Base-by-base conservation (phyloP, 2,329 filamentous ascomycete genomes). In the Diaporthe ilicicola region DNA sequence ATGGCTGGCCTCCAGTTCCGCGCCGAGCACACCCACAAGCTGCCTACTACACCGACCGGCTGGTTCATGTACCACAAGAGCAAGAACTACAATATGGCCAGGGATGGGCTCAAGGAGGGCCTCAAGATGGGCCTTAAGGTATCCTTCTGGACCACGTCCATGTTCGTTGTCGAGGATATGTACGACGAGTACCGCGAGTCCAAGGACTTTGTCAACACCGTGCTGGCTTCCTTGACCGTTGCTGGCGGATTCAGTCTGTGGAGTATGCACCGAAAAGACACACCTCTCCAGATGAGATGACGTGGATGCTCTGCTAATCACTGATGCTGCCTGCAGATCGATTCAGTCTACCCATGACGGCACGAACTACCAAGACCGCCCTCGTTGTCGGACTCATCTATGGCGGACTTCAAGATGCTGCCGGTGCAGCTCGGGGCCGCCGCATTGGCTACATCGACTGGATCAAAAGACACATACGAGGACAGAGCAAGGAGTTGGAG, bases 61-160 rank as follows among this genome's bases (percentile, higher is more conserved):
- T 99, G 96, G 96, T 99, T 95, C 79, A 89, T 98, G n/a, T 99
- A 99, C 82, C 95, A 98, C 85, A 98, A 98, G 83, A 94, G 91
- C 79, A 98, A 98, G 82, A 98, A 97, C 82, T 98, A 99, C 84
- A 90, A 94, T 77, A 88, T 92, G 65, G 91, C 93, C 76, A 87
- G 92, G 27, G 93, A 92, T 7, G 95, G 93, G 0, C 84, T 97
- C 22, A 89, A 89, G 66, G 94, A 97, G 77, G 96, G 94, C 0
- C 76, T 94, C 62, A 90, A 88, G 74, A 93, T 96, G 87, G 94
- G 92, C 1, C 79, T 84, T 39, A 90, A 88, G 75, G 86, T 97
- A 7, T 89, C 89, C 5, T 84, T 92, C 55, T 95, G 95, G 88
- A 93, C 90, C 2, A 87, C 89, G 22, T 84, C 92, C 62, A 96